phyloP scores from a whole-genome alignment of 257 asterid species.

The Schizonepeta tenuifolia region DNA sequence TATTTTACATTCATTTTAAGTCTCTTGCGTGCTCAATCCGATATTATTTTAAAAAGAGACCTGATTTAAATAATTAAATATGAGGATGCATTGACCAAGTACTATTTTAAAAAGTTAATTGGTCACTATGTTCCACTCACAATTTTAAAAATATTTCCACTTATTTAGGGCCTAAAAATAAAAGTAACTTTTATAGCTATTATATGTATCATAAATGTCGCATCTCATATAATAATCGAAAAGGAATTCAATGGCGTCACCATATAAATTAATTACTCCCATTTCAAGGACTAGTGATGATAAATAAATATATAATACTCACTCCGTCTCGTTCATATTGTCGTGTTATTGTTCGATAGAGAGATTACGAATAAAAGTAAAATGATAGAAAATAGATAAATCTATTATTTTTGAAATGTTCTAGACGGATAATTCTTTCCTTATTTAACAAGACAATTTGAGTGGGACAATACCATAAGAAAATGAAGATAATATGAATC shows the following conservation, averaged over 20 bases:
- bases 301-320: background rate
- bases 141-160: background rate
- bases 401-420: too few relatives aligned
- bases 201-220: background rate
- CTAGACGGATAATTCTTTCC: too few relatives aligned
- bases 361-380: too few relatives aligned
- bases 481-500: too few relatives aligned
- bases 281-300: background rate
- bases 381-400: too few relatives aligned
- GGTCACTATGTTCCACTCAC: slow-evolving; percentile 25
- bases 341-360: too few relatives aligned
- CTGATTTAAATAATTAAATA: background rate
- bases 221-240: background rate
- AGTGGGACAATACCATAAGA: too few relatives aligned
- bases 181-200: background rate
- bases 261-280: background rate
- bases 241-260: background rate
- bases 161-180: background rate
- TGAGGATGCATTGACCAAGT: slow-evolving; percentile 23
- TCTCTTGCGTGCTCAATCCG: background rate
- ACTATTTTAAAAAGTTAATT: background rate
- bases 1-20: background rate
- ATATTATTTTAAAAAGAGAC: background rate
- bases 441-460: too few relatives aligned
- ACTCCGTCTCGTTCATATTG: too few relatives aligned